Evolutionary conservation across 805 yeast species (phyloP), one percentile per base, ranked within the genome.

Genomic region (Tetrapisispora phaffii): DNA sequence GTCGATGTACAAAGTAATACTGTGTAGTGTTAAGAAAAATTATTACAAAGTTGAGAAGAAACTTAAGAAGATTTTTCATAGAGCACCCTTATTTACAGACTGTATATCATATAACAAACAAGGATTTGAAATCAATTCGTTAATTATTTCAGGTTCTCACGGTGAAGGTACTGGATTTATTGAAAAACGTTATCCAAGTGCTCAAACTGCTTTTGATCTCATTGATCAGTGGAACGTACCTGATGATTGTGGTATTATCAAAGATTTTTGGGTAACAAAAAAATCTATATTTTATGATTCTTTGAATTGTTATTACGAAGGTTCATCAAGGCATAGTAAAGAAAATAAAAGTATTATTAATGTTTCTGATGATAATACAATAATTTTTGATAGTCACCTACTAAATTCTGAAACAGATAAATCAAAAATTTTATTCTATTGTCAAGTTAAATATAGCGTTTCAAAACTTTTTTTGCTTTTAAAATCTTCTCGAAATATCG

Each of bases 231-330:
- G 31, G 19, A 6, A 21, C 5, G 26, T 23, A 2, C 41, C 41
- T 26, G 24, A 26, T 32, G 15, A 10, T 24, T 17, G 23, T 7
- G 34, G 15, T 12, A 23, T 38, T 6, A 23, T 39, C 13, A 34
- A 16, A 16, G 36, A 44, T 28, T 39, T 44, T 34, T 44, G 44
- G 43, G 7, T 33, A 23, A 34, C 42, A n/a, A 23, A 22, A 3
- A 19, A 15, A 15, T 15, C 13, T 15, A 26, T 34, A 9, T 3
- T 34, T 17, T 34, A 26, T 24, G 37, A 34, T 19, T 34, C 33
- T 15, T 8, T 21, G 22, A 16, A 31, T 15, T 12, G 3, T 10
- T 32, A 31, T 32, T 32, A 22, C 16, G 20, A 17, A 19, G 31
- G 17, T 3, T 3, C 7, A 3, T 2, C 13, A 6, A 13, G 3